Evolutionary conservation across 768 basidiomycete genomes (phyloP).

Genomic region (Mycena chlorophos): DNA sequence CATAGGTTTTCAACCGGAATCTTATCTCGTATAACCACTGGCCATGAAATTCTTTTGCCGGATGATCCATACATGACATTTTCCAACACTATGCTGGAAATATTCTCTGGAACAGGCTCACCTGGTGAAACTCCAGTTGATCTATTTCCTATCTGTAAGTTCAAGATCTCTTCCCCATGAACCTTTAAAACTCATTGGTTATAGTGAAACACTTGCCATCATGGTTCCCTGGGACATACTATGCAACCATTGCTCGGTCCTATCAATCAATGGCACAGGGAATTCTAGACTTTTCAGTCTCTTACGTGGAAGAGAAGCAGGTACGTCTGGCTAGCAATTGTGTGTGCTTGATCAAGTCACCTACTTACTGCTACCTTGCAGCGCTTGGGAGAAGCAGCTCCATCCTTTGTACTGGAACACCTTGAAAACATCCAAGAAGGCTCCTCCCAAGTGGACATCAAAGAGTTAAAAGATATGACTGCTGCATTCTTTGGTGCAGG

Average conservation of each 20-base stretch:
- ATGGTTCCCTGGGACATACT: constrained; percentile 36
- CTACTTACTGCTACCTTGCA: not conserved
- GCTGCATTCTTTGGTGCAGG: constrained; percentile 23
- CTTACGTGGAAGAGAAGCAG: constrained; percentile 10
- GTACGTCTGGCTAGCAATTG: constrained; percentile 9
- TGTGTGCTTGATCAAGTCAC: not conserved
- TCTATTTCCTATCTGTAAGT: too few relatives aligned
- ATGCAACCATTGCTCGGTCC: constrained; percentile 13
- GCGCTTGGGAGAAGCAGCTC: constrained; percentile 17
- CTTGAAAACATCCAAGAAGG: constrained; percentile 20
- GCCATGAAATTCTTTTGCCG: too few relatives aligned
- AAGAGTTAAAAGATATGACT: constrained; percentile 20
- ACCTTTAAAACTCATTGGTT: too few relatives aligned
- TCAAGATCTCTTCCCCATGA: not conserved
- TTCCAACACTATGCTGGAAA: too few relatives aligned
- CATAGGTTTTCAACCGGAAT: too few relatives aligned
- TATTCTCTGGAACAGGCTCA: too few relatives aligned
- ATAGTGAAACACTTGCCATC: constrained; percentile 30
- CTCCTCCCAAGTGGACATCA: not conserved
- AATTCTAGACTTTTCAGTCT: constrained; percentile 15
- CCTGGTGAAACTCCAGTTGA: too few relatives aligned
- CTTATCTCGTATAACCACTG: too few relatives aligned
- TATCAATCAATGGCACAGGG: constrained; percentile 4
- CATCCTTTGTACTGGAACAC: constrained; percentile 22
- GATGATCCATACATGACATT: too few relatives aligned